Evolutionary conservation across 305 asterid species (phyloP).

Genomic region (Andrographis paniculata): DNA sequence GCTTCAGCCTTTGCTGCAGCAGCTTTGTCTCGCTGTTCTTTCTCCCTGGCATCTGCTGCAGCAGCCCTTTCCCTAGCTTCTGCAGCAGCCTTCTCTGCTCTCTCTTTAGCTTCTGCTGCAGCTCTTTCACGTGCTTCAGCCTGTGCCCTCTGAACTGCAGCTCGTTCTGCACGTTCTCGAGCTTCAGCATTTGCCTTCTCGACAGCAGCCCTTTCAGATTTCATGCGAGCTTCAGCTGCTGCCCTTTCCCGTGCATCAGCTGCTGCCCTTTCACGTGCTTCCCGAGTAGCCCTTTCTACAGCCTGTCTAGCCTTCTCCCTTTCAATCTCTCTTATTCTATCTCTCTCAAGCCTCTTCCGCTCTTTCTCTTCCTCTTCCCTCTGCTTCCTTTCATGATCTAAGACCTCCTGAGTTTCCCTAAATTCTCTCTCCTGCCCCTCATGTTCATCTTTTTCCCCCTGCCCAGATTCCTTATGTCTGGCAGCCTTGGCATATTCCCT

Average conservation of each 20-base stretch:
- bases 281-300: slow-evolving; percentile 97
- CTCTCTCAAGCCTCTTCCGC: slow-evolving; percentile 66
- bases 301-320: slow-evolving; percentile 81
- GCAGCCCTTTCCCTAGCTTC: slow-evolving; percentile 74
- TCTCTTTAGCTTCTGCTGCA: slow-evolving; percentile 82
- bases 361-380: slow-evolving; percentile 82
- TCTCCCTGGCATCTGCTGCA: slow-evolving; percentile 50
- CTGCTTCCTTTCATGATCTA: slow-evolving; percentile 65
- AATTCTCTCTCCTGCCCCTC: slow-evolving; percentile 55
- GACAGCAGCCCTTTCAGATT: slow-evolving; percentile 80
- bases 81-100: slow-evolving; percentile 83
- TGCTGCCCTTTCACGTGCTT: slow-evolving; percentile 95
- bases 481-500: slow-evolving; percentile 83
- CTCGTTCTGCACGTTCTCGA: slow-evolving; percentile 82
- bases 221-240: slow-evolving; percentile 52
- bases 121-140: slow-evolving; percentile 99
- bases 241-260: slow-evolving; percentile 70
- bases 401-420: slow-evolving; percentile 57
- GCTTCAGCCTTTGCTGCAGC: slow-evolving; percentile 48
- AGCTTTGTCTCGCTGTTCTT: slow-evolving; percentile 47
- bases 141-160: slow-evolving; percentile 94
- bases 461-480: slow-evolving; percentile 54
- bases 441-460: slow-evolving; percentile 47
- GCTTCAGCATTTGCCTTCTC: slow-evolving; percentile 84
- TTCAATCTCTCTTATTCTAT: slow-evolving; percentile 58